Conservation (phyloP, 2,329 filamentous ascomycete species). For the Tolypocladium tundrense region DNA sequence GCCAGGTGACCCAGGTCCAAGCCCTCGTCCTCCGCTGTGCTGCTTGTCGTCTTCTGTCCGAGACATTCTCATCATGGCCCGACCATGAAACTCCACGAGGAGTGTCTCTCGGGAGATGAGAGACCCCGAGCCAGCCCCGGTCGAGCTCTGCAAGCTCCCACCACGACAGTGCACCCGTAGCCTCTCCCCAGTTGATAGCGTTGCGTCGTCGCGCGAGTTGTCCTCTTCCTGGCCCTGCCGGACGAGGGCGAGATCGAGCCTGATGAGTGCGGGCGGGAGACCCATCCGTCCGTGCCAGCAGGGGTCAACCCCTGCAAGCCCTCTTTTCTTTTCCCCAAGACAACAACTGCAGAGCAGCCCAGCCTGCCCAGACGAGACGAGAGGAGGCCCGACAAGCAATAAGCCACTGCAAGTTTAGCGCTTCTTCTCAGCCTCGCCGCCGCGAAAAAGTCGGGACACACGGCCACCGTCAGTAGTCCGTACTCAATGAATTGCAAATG, state of each 20-base stretch:
- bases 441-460: not conserved
- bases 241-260: not conserved
- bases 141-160: not conserved
- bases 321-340: not conserved
- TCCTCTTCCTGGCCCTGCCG: not conserved
- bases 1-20: not conserved
- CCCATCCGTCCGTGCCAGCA: not conserved
- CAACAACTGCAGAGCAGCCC: not conserved
- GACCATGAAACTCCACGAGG: conserved; percentile 3
- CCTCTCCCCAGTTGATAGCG: not conserved
- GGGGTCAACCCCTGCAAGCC: not conserved
- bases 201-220: not conserved
- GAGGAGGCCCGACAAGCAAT: not conserved
- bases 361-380: not conserved
- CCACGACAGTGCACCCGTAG: not conserved
- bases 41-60: conserved; percentile 4
- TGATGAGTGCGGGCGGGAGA: not conserved
- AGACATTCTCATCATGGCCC: conserved; percentile 8
- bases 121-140: not conserved
- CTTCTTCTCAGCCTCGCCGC: not conserved
- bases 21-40: not conserved
- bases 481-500: not conserved
- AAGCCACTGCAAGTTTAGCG: not conserved
- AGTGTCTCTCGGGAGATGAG: conserved; percentile 3
- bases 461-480: not conserved